Evolutionary conservation across 768 basidiomycete species (phyloP).

Genomic region (Hypholoma fasciculare): DNA sequence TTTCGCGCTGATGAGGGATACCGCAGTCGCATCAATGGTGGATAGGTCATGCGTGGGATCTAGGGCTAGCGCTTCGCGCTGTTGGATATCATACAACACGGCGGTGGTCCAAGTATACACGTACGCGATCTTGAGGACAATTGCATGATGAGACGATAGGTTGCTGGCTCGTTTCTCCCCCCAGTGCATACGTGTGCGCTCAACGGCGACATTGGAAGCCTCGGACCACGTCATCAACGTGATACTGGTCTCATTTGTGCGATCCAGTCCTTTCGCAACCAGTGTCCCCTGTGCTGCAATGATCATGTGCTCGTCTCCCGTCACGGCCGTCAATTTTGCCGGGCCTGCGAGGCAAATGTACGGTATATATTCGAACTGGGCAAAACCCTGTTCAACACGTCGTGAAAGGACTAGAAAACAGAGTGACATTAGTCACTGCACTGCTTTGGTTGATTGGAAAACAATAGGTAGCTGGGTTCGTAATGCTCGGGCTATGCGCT

Average conservation of each 20-base stretch:
- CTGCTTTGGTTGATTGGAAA: not conserved
- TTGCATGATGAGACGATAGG: conserved; percentile 9
- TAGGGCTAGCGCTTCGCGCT: conserved; percentile 12
- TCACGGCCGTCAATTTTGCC: conserved; percentile 11
- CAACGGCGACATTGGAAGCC: conserved; percentile 1
- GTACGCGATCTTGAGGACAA: conserved; percentile 4
- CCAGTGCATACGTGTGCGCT: conserved; percentile 9
- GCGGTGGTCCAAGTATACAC: conserved; percentile 15
- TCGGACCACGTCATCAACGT: conserved; percentile 12
- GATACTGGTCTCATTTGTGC: conserved; percentile 17
- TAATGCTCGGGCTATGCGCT: too few species aligned
- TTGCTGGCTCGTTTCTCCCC: conserved; percentile 13
- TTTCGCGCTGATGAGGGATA: conserved; percentile 4
- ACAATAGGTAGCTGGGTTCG: too few species aligned
- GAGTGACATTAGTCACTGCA: not conserved
- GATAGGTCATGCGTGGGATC: conserved; percentile 17
- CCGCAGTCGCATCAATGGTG: conserved; percentile 2
- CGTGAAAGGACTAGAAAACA: conserved; percentile 18
- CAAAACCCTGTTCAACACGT: conserved; percentile 18
- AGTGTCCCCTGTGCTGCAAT: not conserved
- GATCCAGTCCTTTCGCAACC: conserved; percentile 13
- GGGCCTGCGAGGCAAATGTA: conserved; percentile 18
- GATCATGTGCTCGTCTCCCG: conserved; percentile 18
- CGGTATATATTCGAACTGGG: conserved; percentile 17
- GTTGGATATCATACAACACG: conserved; percentile 22